Evolutionary conservation across 2,329 filamentous ascomycete genomes (phyloP).

Genomic region (Pyrenophora teres): DNA sequence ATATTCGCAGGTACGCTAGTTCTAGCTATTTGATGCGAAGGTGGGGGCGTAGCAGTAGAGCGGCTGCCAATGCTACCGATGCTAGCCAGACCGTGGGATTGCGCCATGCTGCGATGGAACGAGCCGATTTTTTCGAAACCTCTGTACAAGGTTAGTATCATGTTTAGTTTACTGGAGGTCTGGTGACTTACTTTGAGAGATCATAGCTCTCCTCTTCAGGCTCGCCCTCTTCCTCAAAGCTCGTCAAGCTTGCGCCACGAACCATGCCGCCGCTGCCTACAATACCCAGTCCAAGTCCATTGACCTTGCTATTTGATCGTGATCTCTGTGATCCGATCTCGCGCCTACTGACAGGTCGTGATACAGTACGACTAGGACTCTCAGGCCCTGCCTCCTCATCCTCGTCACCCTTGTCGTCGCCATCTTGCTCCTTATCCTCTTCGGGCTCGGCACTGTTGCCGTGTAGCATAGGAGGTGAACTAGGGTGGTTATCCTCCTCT

Average conservation of each 20-base stretch:
- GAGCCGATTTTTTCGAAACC: conserved; percentile 57
- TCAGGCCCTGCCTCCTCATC: conserved; percentile 43
- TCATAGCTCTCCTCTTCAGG: conserved; percentile 55
- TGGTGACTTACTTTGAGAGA: conserved; percentile 52
- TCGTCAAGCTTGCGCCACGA: conserved; percentile 40
- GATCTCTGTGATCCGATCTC: conserved; percentile 34
- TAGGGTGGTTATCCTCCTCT: conserved; percentile 40
- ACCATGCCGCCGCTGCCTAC: conserved; percentile 41
- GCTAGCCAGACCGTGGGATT: conserved; percentile 32
- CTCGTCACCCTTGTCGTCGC: conserved; percentile 37
- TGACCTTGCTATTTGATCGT: conserved; percentile 40
- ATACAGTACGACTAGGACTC: conserved; percentile 43
- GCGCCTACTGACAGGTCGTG: conserved; percentile 43
- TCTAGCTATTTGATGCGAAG: conserved; percentile 11
- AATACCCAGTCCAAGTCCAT: conserved; percentile 27
- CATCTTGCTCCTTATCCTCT: conserved; percentile 40
- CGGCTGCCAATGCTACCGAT: conserved; percentile 8
- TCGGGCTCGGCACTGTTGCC: conserved; percentile 35
- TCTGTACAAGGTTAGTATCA: conserved; percentile 38
- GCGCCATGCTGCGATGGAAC: conserved; percentile 49
- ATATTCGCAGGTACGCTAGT: conserved; percentile 35
- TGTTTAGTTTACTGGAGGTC: background rate
- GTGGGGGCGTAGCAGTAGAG: conserved; percentile 23
- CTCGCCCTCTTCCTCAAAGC: conserved; percentile 49
- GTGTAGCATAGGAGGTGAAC: conserved; percentile 40